Conservation (phyloP, 2,329 filamentous ascomycete species). For the Thielaviopsis punctulata region DNA sequence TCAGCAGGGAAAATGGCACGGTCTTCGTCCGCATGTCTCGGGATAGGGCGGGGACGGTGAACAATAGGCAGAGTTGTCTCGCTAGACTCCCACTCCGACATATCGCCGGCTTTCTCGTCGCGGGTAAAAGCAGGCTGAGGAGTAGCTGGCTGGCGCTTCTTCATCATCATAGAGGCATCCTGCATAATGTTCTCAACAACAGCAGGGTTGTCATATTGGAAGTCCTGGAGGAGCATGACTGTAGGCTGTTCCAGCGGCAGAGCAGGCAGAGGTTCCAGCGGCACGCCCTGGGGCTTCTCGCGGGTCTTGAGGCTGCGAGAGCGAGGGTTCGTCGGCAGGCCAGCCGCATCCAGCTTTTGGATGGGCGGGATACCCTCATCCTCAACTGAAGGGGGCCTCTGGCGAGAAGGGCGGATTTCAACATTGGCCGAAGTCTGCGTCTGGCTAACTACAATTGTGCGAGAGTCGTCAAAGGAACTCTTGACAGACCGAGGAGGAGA, state of each 20-base stretch:
- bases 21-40: constrained; percentile 29
- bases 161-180: constrained; percentile 21
- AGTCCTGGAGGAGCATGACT: constrained; percentile 38
- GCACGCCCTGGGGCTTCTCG: constrained; percentile 14
- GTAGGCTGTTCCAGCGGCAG: constrained; percentile 22
- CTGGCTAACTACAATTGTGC: constrained; percentile 15
- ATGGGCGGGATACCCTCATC: constrained; percentile 20
- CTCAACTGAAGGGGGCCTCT: constrained; percentile 15
- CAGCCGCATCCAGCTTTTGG: constrained; percentile 27
- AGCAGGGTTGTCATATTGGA: constrained; percentile 35
- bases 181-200: constrained; percentile 32
- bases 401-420: constrained; percentile 19
- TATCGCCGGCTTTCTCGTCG: background rate
- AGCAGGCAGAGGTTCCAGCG: background rate
- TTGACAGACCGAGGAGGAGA: background rate
- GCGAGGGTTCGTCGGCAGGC: constrained; percentile 31
- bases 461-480: constrained; percentile 9
- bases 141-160: constrained; percentile 2
- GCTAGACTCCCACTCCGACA: constrained; percentile 14
- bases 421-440: constrained; percentile 19
- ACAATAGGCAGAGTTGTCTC: constrained; percentile 23
- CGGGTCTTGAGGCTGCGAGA: constrained; percentile 20
- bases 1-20: constrained; percentile 31
- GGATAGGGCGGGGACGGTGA: constrained; percentile 38
- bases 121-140: background rate